A percentile compares a stretch with the other conserved stretches of the same genome.
phyloP scores from a whole-genome alignment of 2,329 filamentous ascomycete species.

The Lecanicillium sp. region DNA sequence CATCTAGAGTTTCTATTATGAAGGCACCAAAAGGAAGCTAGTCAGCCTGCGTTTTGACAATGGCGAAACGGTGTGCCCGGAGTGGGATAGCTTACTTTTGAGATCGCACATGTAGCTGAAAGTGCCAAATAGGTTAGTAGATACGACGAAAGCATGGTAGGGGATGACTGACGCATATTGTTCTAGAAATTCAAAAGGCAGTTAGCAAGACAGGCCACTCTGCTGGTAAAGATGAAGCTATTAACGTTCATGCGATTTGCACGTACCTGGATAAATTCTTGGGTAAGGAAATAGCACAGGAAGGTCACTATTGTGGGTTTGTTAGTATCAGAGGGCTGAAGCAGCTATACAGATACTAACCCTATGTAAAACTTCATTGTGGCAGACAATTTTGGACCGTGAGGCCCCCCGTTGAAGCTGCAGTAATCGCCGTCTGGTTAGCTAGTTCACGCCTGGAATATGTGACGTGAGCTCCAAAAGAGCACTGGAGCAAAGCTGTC shows the following conservation, averaged over 20 bases:
- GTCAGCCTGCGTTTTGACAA: too few relatives aligned
- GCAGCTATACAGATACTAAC: constrained; percentile 18
- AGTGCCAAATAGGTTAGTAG: constrained; percentile 2
- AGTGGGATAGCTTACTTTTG: constrained; percentile 32
- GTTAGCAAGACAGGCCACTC: constrained; percentile 11
- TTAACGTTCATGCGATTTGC: constrained; percentile 1
- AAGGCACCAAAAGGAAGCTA: too few relatives aligned
- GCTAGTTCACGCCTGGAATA: too few relatives aligned
- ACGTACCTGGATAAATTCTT: constrained; percentile 47
- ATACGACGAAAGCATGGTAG: background rate
- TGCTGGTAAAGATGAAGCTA: background rate
- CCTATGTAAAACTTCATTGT: constrained; percentile 46
- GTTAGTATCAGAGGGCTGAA: background rate
- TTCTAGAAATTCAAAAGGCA: too few relatives aligned
- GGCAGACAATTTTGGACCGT: constrained; percentile 9
- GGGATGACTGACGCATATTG: constrained; percentile 42
- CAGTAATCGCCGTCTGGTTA: too few relatives aligned
- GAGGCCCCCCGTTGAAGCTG: background rate
- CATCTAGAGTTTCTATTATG: constrained; percentile 66
- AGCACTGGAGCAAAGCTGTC: too few relatives aligned
- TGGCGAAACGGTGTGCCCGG: too few relatives aligned
- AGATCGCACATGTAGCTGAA: constrained; percentile 48
- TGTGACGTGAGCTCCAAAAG: too few relatives aligned
- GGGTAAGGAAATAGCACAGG: constrained; percentile 51
- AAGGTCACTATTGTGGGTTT: constrained; percentile 34